Percentiles rank a stretch among this genome's conserved stretches.
phyloP scores from a whole-genome alignment of 768 basidiomycete genomes.

The Xerocomus brunneocitrinus region DNA sequence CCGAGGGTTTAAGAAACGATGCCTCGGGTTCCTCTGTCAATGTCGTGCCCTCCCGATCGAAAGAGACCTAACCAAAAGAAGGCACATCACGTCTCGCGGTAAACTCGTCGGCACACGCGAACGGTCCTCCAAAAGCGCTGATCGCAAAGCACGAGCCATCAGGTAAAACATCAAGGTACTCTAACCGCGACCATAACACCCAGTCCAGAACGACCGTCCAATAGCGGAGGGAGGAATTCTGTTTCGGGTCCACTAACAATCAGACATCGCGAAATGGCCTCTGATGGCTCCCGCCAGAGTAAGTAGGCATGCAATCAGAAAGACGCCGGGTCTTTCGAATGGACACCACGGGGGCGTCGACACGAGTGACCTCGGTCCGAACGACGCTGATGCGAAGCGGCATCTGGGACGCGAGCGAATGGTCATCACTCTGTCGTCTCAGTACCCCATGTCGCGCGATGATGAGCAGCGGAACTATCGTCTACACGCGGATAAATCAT shows the following conservation, averaged over 20 bases:
- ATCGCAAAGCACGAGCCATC: not conserved
- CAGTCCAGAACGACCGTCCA: too few species aligned
- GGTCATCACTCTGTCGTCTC: not conserved
- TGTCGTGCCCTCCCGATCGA: not conserved
- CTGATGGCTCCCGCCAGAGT: not conserved
- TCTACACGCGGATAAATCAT: not conserved
- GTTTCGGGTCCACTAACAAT: not conserved
- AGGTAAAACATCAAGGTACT: not conserved
- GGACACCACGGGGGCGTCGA: not conserved
- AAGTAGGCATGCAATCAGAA: not conserved
- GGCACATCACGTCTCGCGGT: not conserved
- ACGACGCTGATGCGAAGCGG: constrained; percentile 13
- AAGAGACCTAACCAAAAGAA: not conserved
- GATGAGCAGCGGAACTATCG: constrained; percentile 14
- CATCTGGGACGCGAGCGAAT: not conserved
- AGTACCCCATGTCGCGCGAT: constrained; percentile 15
- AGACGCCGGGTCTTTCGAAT: not conserved
- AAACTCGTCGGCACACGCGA: not conserved
- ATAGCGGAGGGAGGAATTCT: too few species aligned
- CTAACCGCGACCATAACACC: not conserved
- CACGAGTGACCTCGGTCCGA: constrained; percentile 7
- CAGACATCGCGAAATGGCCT: constrained; percentile 8
- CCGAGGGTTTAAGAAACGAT: not conserved
- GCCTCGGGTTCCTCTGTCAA: not conserved
- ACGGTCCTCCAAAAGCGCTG: not conserved